Evolutionary conservation across 768 basidiomycete genomes (phyloP).

Genomic region (Kwoniella heveanensis): DNA sequence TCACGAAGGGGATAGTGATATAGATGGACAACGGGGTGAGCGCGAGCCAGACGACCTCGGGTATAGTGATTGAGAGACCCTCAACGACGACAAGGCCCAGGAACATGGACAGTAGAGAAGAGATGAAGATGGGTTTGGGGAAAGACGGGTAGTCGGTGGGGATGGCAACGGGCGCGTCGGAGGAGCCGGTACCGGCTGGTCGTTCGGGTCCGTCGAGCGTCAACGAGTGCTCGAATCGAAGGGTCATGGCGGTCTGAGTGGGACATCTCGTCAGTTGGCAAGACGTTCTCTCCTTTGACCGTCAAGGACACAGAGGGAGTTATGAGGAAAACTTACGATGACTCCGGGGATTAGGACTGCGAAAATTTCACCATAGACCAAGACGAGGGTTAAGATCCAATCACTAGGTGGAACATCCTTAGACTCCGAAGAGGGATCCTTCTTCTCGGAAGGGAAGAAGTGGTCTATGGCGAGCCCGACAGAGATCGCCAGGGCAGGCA

Average conservation of each 20-base stretch:
- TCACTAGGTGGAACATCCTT: conserved; percentile 4
- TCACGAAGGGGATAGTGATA: conserved; percentile 11
- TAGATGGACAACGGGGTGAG: conserved; percentile 11
- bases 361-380: conserved; percentile 11
- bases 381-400: conserved; percentile 11
- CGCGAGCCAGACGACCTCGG: conserved; percentile 11
- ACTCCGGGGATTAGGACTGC: conserved; percentile 5
- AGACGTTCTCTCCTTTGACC: background rate
- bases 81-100: background rate
- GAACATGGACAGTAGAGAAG: conserved; percentile 3
- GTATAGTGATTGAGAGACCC: background rate
- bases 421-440: background rate
- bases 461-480: background rate
- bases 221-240: conserved; percentile 16
- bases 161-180: conserved; percentile 13
- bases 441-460: background rate
- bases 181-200: conserved; percentile 1
- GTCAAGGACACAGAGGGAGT: too few relatives aligned
- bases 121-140: conserved; percentile 15
- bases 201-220: conserved; percentile 1
- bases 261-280: background rate
- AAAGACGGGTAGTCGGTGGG: conserved; percentile 18
- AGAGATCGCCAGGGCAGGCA: background rate
- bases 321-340: background rate
- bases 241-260: conserved; percentile 17